These are phyloP conservation scores for Populus hybrid DNA, from an alignment of 441 rosid genomes.

Conservation along the genomic window DNA sequence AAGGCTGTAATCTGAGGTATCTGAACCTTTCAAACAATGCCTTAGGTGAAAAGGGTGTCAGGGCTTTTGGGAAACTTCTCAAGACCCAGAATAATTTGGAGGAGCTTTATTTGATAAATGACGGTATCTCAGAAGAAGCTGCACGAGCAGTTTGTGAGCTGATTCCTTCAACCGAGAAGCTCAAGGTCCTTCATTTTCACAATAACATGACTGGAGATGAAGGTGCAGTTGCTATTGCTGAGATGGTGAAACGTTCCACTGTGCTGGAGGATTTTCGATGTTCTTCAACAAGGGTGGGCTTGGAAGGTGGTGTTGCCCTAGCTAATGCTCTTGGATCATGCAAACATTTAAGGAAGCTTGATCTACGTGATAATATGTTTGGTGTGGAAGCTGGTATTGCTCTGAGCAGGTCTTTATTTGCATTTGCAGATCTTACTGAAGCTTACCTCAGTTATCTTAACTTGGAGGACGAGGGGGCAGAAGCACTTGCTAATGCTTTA, in stretches of 20 bases:
- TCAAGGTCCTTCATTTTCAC: conserved; percentile 41
- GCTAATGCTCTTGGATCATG: conserved; percentile 68
- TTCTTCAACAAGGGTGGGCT: conserved; percentile 77
- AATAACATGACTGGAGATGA: conserved; percentile 73
- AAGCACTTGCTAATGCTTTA: conserved; percentile 59
- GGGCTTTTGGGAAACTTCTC: conserved; percentile 76
- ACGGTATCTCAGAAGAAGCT: conserved; percentile 93
- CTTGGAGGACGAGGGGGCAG: conserved; percentile 76
- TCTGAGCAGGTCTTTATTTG: conserved; percentile 57
- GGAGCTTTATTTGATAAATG: conserved; percentile 81
- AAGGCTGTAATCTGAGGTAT: conserved; percentile 62
- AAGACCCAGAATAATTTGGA: conserved; percentile 63
- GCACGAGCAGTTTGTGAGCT: conserved; percentile 70
- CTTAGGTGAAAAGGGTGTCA: conserved; percentile 87
- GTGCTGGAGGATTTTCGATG: conserved; percentile 67
- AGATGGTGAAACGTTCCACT: conserved; percentile 63
- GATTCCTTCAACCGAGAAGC: conserved; percentile 74
- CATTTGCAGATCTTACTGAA: conserved; percentile 56
- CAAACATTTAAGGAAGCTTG: conserved; percentile 62
- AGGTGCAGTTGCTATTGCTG: conserved; percentile 82
- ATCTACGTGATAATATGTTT: conserved; percentile 87
- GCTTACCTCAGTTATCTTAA: conserved; percentile 72
- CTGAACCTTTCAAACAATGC: conserved; percentile 89
- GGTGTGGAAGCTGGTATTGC: conserved; percentile 76
- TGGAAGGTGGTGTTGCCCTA: conserved; percentile 75